Conservation (phyloP, 768 basidiomycete species). For the Naganishia randhawae region DNA sequence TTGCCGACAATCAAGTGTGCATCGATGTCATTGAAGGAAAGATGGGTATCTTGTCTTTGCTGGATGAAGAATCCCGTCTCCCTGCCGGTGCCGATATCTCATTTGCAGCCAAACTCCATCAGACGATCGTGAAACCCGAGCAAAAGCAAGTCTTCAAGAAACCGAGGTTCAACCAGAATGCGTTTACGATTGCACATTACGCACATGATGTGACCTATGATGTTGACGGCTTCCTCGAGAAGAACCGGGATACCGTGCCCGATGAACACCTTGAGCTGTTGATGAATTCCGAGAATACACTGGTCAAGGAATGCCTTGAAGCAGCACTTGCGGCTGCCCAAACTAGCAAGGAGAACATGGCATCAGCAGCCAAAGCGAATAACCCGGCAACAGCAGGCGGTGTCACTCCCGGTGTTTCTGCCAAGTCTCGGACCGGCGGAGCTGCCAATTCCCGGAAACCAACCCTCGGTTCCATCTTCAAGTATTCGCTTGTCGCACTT, state of each 20-base stretch:
- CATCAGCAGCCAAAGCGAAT: slow-evolving; percentile 46
- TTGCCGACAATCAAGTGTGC: slow-evolving; percentile 97
- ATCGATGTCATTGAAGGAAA: slow-evolving; percentile 98
- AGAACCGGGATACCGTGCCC: slow-evolving; percentile 97
- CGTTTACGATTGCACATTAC: slow-evolving; percentile 97
- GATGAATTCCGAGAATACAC: slow-evolving; percentile 78
- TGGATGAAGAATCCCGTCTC: slow-evolving; percentile 96
- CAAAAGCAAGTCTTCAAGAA: slow-evolving; percentile 92
- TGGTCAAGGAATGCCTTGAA: slow-evolving; percentile 92
- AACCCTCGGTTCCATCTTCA: slow-evolving; percentile 97
- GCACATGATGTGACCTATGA: slow-evolving; percentile 98
- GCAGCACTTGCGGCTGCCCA: slow-evolving; percentile 67
- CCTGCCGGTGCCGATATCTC: slow-evolving; percentile 88
- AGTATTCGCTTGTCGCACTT: slow-evolving; percentile 81
- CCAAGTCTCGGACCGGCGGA: slow-evolving; percentile 52
- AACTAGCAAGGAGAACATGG: slow-evolving; percentile 35
- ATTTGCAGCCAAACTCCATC: slow-evolving; percentile 86
- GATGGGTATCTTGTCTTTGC: slow-evolving; percentile 84
- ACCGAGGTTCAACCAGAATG: slow-evolving; percentile 94
- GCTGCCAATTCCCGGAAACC: slow-evolving; percentile 67
- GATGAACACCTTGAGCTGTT: slow-evolving; percentile 93
- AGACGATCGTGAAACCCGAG: slow-evolving; percentile 76
- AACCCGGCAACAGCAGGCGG: slow-evolving; percentile 50
- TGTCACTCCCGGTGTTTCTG: slow-evolving; percentile 33
- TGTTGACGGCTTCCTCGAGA: slow-evolving; percentile 95